Conservation (phyloP, 331 rosid species). For the Quercus phellos region DNA sequence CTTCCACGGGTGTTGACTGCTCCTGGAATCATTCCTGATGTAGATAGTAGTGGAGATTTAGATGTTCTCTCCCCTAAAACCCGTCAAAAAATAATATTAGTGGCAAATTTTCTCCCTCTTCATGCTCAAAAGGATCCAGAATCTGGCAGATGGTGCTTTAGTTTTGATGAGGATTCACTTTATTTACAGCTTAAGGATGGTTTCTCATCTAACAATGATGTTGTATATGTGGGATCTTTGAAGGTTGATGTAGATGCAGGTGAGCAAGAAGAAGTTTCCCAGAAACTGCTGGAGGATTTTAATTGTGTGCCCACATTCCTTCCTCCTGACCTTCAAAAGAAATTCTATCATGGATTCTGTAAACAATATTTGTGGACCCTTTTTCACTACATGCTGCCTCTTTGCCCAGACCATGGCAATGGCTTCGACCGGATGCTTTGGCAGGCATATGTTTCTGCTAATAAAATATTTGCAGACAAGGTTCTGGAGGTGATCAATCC, state of each 20-base stretch:
- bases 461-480: slow-evolving; percentile 58
- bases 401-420: slow-evolving; percentile 48
- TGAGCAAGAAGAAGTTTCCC: slow-evolving; percentile 64
- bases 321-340: slow-evolving; percentile 44
- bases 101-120: slow-evolving; percentile 67
- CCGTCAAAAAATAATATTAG: slow-evolving; percentile 45
- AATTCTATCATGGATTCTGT: slow-evolving; percentile 75
- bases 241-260: slow-evolving; percentile 43
- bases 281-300: slow-evolving; percentile 55
- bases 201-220: slow-evolving; percentile 45
- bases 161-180: slow-evolving; percentile 64
- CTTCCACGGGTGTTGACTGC: slow-evolving; percentile 50
- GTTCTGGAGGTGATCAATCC: slow-evolving; percentile 65
- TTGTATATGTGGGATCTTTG: slow-evolving; percentile 62
- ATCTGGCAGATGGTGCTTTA: slow-evolving; percentile 60
- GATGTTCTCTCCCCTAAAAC: slow-evolving; percentile 23
- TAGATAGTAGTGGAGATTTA: slow-evolving; percentile 29
- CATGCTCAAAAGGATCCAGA: slow-evolving; percentile 47
- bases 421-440: slow-evolving; percentile 57
- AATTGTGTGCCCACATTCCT: slow-evolving; percentile 66
- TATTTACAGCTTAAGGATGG: slow-evolving; percentile 59
- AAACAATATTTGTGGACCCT: slow-evolving; percentile 76
- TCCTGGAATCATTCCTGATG: slow-evolving; percentile 39
- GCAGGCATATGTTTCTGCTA: slow-evolving; percentile 76
- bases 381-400: slow-evolving; percentile 76